phyloP scores from a whole-genome alignment of 2,329 filamentous ascomycete genomes.

The Colletotrichum cordylinicola region DNA sequence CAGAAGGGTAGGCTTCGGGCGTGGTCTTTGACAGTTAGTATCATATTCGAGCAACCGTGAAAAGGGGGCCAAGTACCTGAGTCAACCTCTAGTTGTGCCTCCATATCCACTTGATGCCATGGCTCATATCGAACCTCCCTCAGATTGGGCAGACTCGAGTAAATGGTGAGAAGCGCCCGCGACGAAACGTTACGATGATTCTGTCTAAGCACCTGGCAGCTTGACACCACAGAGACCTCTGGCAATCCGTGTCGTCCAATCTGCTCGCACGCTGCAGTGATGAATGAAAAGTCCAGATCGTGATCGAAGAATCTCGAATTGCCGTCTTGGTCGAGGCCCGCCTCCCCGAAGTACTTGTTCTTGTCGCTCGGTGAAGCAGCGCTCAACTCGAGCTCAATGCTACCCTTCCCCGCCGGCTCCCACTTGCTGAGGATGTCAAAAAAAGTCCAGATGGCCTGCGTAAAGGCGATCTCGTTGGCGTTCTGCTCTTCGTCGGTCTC shows the following conservation, averaged over 20 bases:
- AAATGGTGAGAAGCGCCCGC: conserved; percentile 23
- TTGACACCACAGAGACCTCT: conserved; percentile 24
- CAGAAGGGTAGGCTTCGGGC: conserved; percentile 25
- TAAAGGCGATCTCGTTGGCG: conserved; percentile 29
- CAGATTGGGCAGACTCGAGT: conserved; percentile 25
- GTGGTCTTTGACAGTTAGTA: conserved; percentile 15
- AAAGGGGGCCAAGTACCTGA: conserved; percentile 6
- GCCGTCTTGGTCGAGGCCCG: conserved; percentile 27
- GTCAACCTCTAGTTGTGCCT: conserved; percentile 22
- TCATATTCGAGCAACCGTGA: background rate
- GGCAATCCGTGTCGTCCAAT: conserved; percentile 25
- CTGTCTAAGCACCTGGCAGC: conserved; percentile 23
- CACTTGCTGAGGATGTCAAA: conserved; percentile 29
- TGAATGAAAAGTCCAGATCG: conserved; percentile 25
- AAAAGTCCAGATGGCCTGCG: conserved; percentile 26
- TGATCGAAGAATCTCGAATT: conserved; percentile 29
- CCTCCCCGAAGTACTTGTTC: conserved; percentile 23
- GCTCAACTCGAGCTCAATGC: conserved; percentile 29
- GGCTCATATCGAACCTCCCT: conserved; percentile 25
- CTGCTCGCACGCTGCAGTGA: conserved; percentile 22
- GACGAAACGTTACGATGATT: conserved; percentile 27
- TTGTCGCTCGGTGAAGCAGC: conserved; percentile 28
- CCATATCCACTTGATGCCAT: conserved; percentile 25
- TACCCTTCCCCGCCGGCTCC: conserved; percentile 12
- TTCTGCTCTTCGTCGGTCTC: conserved; percentile 30